phyloP scores from a whole-genome alignment of 164 flowering plant genomes.

The Stephania cephalantha region DNA sequence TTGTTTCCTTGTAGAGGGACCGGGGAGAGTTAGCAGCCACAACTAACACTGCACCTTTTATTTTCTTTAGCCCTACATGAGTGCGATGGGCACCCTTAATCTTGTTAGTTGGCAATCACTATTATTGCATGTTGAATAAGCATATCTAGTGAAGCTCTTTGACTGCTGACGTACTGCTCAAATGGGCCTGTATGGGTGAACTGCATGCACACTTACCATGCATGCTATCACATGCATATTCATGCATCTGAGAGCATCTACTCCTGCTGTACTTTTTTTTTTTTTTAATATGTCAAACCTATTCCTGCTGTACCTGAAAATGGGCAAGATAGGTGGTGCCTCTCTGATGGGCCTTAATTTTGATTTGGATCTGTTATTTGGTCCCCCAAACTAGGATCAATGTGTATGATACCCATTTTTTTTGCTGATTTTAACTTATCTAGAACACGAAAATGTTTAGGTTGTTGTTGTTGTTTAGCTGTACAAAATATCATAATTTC shows the following conservation, averaged over 20 bases:
- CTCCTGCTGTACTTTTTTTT: background rate
- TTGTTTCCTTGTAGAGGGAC: background rate
- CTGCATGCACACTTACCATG: background rate
- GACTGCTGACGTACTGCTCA: background rate
- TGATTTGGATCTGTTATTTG: background rate
- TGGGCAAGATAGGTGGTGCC: background rate
- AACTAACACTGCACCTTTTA: background rate
- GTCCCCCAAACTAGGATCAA: background rate
- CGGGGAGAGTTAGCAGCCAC: background rate
- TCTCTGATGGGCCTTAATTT: background rate
- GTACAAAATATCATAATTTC: too few relatives aligned
- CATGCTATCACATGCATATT: background rate
- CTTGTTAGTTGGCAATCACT: background rate
- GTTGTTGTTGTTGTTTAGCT: background rate
- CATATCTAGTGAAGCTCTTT: background rate
- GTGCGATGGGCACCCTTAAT: background rate
- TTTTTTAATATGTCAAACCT: too few relatives aligned
- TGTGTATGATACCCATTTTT: background rate
- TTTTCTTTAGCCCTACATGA: constrained; percentile 3
- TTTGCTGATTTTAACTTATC: background rate
- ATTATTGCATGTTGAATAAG: background rate
- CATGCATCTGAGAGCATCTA: background rate
- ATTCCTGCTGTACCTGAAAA: background rate
- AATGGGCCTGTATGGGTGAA: background rate
- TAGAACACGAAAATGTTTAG: background rate